Evolutionary conservation across 768 basidiomycete species (phyloP), one percentile per base, ranked within the genome.

Genomic region (Leccinum aurantiacum): DNA sequence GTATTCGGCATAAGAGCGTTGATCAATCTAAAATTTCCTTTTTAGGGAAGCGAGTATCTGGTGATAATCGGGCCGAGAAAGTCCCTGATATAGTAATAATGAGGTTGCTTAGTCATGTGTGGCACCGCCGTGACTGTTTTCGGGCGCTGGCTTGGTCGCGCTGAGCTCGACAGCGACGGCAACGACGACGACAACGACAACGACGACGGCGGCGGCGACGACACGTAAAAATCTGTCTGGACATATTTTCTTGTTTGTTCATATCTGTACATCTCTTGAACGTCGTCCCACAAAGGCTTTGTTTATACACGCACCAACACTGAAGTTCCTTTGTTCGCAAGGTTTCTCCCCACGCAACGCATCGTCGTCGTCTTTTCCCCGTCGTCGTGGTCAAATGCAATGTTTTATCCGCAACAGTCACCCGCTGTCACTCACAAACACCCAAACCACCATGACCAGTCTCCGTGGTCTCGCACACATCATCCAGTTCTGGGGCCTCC

Each of bases 341-440:
- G 67, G 60, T 46, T 57, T 59, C 63, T 51, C 24, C 17, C 38
- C 55, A 33, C 27, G 19, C 56, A 47, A 25, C 54, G 52, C 56
- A 44, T 47, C 35, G 57, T 57, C 17, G 59, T 49, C 53, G 49
- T 57, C 56, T 10, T 54, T 54, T 27, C 58, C 48, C 54, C 53
- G 50, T 58, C 58, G 15, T 29, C 35, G 6, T 29, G 13, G 64
- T 67, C 76, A 74, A 74, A 81, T 81, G 81, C 80, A 62, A 92
- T 92, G 89, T 92, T 90, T 79, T 92, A 89, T 76, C 81, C 89
- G 69, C 89, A 90, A 72, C 89, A 90, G 75, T 91, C 90, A 65
- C 90, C 90, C 70, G 88, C 85, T 70, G 86, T 91, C 70, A 78
- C 82, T 64, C 89, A 89, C 79, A 91, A 91, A 71, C 81, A 90